These are phyloP conservation scores for Mrakiaceae sp. DNA, from an alignment of 1,284 basidiomycete species.

Conservation along the genomic window DNA sequence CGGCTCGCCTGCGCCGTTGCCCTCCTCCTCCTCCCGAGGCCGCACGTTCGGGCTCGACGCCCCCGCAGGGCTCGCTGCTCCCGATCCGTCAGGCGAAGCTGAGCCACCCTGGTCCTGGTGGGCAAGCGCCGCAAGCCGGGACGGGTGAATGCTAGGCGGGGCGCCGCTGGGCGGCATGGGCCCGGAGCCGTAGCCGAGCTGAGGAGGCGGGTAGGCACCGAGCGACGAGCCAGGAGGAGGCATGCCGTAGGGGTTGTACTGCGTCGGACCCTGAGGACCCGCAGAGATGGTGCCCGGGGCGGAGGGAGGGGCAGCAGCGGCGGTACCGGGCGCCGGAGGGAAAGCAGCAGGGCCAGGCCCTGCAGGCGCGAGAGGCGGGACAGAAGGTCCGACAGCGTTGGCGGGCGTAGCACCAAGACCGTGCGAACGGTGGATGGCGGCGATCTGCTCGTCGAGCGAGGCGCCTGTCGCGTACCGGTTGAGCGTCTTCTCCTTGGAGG, in stretches of 20 bases:
- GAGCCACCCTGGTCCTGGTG: not conserved
- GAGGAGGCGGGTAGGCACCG: not conserved
- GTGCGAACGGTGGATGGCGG: conserved; percentile 79
- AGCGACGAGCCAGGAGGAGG: conserved; percentile 43
- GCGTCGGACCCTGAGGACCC: too few relatives aligned
- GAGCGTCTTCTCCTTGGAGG: conserved; percentile 72
- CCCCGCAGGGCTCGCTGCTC: not conserved
- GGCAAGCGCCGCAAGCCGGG: conserved; percentile 38
- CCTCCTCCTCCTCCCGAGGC: conserved; percentile 28
- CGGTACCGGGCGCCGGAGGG: conserved; percentile 32
- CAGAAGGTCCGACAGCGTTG: not conserved
- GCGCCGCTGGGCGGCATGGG: conserved; percentile 31
- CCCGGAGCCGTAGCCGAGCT: not conserved
- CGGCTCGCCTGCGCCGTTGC: conserved; percentile 43
- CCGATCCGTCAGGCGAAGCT: not conserved
- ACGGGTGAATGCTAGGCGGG: conserved; percentile 39
- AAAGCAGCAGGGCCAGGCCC: conserved; percentile 18
- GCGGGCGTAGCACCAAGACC: conserved; percentile 49
- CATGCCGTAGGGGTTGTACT: too few relatives aligned
- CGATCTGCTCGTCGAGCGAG: conserved; percentile 90
- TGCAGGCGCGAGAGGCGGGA: not conserved
- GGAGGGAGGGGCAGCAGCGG: conserved; percentile 29
- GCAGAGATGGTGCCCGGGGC: conserved; percentile 31
- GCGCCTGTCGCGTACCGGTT: conserved; percentile 82
- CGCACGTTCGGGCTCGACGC: not conserved